Conservation (phyloP, 805 yeast genomes). For the Yamadazyma laniorum region DNA sequence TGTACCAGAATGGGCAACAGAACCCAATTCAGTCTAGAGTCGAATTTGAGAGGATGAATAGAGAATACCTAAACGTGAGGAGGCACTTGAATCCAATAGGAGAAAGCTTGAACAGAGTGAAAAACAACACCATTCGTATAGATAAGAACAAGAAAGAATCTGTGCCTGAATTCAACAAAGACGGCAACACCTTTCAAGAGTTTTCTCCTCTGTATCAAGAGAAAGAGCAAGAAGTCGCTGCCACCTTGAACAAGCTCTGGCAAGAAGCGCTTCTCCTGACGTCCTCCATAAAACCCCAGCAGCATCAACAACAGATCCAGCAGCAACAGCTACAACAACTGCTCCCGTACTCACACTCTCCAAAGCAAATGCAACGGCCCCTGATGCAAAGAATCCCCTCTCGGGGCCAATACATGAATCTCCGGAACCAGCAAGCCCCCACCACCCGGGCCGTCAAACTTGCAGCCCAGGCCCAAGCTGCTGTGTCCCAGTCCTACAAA, state of each 20-base stretch:
- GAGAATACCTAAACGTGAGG: constrained; percentile 70
- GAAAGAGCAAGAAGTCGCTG: constrained; percentile 26
- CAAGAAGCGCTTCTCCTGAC: constrained; percentile 35
- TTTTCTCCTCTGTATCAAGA: constrained; percentile 32
- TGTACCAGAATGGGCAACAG: constrained; percentile 32
- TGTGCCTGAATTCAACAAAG: constrained; percentile 8
- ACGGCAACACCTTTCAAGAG: constrained; percentile 34
- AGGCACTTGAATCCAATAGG: constrained; percentile 69
- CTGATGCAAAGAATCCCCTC: constrained; percentile 21
- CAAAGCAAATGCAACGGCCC: constrained; percentile 18
- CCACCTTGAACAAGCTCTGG: constrained; percentile 34
- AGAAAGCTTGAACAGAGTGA: constrained; percentile 55
- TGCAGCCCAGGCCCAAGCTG: constrained; percentile 17
- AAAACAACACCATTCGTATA: constrained; percentile 22
- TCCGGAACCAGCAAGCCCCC: constrained; percentile 26
- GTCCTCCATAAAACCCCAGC: constrained; percentile 13
- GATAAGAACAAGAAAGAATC: constrained; percentile 18
- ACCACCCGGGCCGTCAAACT: constrained; percentile 37
- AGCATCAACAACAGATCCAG: background rate
- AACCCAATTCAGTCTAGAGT: constrained; percentile 61
- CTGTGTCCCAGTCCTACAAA: constrained; percentile 2
- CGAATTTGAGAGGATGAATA: constrained; percentile 74
- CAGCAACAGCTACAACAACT: constrained; percentile 8
- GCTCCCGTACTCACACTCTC: constrained; percentile 9
- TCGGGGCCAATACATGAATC: constrained; percentile 17